These are phyloP conservation scores for Hortiboletus flavorubellus DNA, from an alignment of 768 basidiomycete species.

Conservation along the genomic window DNA sequence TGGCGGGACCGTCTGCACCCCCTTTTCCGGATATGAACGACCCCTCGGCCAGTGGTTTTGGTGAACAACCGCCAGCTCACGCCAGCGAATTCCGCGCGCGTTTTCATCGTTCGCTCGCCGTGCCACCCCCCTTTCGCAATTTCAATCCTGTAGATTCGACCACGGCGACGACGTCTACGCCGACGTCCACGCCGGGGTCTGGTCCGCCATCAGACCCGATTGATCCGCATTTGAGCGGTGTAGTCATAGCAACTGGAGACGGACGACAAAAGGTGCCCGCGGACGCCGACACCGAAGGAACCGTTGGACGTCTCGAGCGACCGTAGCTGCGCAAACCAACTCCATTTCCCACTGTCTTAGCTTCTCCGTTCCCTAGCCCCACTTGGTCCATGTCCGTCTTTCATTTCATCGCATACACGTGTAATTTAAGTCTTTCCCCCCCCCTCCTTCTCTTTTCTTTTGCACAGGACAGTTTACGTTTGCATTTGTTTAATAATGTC, in stretches of 20 bases:
- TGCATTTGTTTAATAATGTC: not conserved
- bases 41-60: conserved; percentile 25
- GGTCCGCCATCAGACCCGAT: conserved; percentile 33
- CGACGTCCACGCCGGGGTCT: conserved; percentile 34
- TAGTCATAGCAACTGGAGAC: conserved; percentile 25
- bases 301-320: conserved; percentile 20
- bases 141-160: conserved; percentile 29
- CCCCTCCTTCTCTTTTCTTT: not conserved
- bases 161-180: conserved; percentile 32
- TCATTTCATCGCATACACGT: conserved; percentile 7
- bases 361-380: not conserved
- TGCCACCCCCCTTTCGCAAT: conserved; percentile 56
- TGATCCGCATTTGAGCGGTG: conserved; percentile 30
- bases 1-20: conserved; percentile 25
- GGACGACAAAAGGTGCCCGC: conserved; percentile 21
- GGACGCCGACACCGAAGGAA: conserved; percentile 28
- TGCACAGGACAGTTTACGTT: not conserved
- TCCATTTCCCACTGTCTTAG: not conserved
- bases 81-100: conserved; percentile 62
- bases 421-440: conserved; percentile 12
- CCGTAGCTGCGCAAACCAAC: conserved; percentile 3
- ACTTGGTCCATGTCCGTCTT: not conserved
- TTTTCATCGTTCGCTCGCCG: conserved; percentile 58
- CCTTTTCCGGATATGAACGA: conserved; percentile 35
- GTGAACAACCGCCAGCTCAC: conserved; percentile 30